Evolutionary conservation across 352 stramenopile genomes (phyloP), one percentile per base, ranked within the genome.

Genomic region (Pythium pyrilobum): DNA sequence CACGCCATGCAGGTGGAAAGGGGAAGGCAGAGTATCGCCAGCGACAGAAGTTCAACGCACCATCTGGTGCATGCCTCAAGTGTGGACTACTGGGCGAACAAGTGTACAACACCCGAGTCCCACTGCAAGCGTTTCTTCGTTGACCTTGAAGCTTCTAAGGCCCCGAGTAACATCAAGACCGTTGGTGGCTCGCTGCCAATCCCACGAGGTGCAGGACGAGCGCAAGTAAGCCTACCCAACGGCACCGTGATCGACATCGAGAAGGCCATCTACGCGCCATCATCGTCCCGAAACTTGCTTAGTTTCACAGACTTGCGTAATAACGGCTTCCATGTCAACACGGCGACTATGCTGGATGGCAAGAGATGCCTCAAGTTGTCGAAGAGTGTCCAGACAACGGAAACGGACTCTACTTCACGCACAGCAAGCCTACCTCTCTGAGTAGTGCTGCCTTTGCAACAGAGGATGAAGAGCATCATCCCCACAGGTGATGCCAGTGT

Each of bases 101-200:
- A 34, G 18, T 61, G 53, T 21, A 29, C 15, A 4, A 54, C 53
- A 7, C 31, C 34, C 1, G 27, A 23, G 12, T 54, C 54, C 23
- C 43, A 61, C 29, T 48, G 42, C 43, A 53, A 53, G 9, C 21
- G 28, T 33, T 59, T 59, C 52, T 59, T 52, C 16, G 16, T 52
- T 8, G 5, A 40, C 3, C 16, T 51, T 20, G 40, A 59, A 3
- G 13, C 18, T 6, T 39, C 39, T 4, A 5, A 27, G 16, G n/a
- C 16, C 4, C 29, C 40, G 6, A 23, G 13, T 12, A 36, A 37
- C n/a, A 43, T 59, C 40, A 59, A 44, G 41, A 59, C 52, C 15
- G 20, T 52, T 11, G 52, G 29, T 23, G 52, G 40, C 24, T 20
- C 28, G 3, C 2, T 20, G 7, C 16, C 50, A 9, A 57, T 57